Conservation (phyloP, 768 basidiomycete species). For the Hypholoma sublateritium region DNA sequence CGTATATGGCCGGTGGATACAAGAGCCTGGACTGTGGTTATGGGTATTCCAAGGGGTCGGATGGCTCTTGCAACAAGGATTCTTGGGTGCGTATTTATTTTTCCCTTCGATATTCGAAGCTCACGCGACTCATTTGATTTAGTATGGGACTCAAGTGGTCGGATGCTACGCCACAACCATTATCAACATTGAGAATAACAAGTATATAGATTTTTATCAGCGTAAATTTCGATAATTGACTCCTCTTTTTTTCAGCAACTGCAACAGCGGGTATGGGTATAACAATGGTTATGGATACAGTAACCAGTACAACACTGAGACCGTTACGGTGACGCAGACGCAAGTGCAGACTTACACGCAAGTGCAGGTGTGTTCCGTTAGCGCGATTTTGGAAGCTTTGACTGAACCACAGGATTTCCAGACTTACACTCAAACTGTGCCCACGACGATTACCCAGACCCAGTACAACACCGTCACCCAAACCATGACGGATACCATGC, state of each 20-base stretch:
- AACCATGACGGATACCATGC: slow-evolving; percentile 41
- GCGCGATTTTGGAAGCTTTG: neutral
- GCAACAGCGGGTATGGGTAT: slow-evolving; percentile 10
- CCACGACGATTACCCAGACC: slow-evolving; percentile 45
- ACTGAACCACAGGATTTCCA: neutral
- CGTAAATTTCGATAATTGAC: neutral
- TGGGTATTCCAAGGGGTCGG: slow-evolving; percentile 55
- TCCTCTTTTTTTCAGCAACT: slow-evolving; percentile 14
- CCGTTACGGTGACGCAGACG: slow-evolving; percentile 17
- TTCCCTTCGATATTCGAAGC: neutral
- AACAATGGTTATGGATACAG: slow-evolving; percentile 15
- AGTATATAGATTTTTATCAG: slow-evolving; percentile 12
- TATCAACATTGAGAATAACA: slow-evolving; percentile 41
- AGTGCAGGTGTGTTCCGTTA: slow-evolving; percentile 6
- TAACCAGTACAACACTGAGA: slow-evolving; percentile 14
- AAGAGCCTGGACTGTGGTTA: slow-evolving; percentile 68
- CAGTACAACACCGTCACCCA: slow-evolving; percentile 39
- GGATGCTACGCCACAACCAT: slow-evolving; percentile 69
- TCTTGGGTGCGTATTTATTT: slow-evolving; percentile 52
- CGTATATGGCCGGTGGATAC: slow-evolving; percentile 65
- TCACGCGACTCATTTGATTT: neutral
- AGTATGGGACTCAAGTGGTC: slow-evolving; percentile 37
- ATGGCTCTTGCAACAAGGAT: slow-evolving; percentile 54
- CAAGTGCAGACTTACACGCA: slow-evolving; percentile 10
- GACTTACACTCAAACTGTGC: slow-evolving; percentile 34